These are phyloP conservation scores for Globisporangium carolinianum DNA, from an alignment of 352 stramenopile species.

Conservation along the genomic window DNA sequence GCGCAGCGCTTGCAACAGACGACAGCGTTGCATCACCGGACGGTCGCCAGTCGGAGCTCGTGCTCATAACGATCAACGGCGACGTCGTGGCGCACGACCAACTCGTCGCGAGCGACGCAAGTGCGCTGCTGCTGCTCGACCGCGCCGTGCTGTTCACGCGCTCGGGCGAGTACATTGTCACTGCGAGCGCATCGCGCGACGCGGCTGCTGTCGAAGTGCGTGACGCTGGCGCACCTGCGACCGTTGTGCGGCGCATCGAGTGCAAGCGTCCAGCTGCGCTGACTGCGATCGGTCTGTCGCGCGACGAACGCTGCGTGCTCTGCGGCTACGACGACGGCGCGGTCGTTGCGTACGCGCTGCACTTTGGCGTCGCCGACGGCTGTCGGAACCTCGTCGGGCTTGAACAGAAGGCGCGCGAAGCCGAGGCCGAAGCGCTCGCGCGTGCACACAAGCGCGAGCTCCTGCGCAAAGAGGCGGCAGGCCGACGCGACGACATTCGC, in stretches of 20 bases:
- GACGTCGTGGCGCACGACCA: slow-evolving; percentile 61
- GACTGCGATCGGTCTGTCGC: slow-evolving; percentile 65
- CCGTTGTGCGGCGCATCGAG: slow-evolving; percentile 69
- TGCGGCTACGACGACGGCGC: slow-evolving; percentile 76
- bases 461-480: slow-evolving; percentile 44
- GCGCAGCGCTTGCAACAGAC: slow-evolving; percentile 1
- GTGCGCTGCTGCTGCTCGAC: slow-evolving; percentile 54
- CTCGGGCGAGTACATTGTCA: slow-evolving; percentile 76
- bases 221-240: slow-evolving; percentile 43
- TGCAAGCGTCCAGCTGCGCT: slow-evolving; percentile 61
- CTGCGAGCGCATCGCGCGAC: slow-evolving; percentile 44
- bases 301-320: slow-evolving; percentile 78
- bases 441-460: slow-evolving; percentile 65
- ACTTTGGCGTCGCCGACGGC: slow-evolving; percentile 73
- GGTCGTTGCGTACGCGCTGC: slow-evolving; percentile 73
- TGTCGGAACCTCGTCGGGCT: slow-evolving; percentile 62
- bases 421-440: slow-evolving; percentile 71
- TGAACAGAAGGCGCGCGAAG: slow-evolving; percentile 67
- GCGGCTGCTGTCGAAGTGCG: slow-evolving; percentile 74
- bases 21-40: slow-evolving; percentile 26
- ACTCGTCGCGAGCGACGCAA: slow-evolving; percentile 28
- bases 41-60: slow-evolving; percentile 66
- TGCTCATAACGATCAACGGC: slow-evolving; percentile 79
- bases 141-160: slow-evolving; percentile 69
- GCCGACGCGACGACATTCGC: slow-evolving; percentile 32